Evolutionary conservation across 108 stramenopile species (phyloP).

Genomic region (Conticribra weissflogii): DNA sequence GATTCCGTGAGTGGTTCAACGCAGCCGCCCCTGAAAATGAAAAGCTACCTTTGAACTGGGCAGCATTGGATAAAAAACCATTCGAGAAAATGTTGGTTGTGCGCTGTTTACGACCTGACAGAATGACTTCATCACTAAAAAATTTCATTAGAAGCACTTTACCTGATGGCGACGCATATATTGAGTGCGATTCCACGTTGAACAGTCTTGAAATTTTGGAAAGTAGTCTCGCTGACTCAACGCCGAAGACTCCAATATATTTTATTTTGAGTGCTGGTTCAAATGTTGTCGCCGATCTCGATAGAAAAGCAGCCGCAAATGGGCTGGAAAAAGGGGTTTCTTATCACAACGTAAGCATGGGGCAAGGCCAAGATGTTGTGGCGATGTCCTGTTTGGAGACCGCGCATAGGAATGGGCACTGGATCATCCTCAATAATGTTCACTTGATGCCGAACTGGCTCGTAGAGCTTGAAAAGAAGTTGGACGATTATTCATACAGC

Average conservation of each 20-base stretch:
- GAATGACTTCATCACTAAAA: conserved; percentile 77
- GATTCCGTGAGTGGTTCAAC: conserved; percentile 94
- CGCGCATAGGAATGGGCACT: conserved; percentile 90
- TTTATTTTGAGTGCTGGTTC: conserved; percentile 93
- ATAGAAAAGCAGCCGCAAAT: conserved; percentile 79
- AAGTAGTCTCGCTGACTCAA: conserved; percentile 72
- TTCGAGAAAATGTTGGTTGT: conserved; percentile 94
- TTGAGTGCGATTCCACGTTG: conserved; percentile 87
- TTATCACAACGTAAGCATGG: conserved; percentile 95
- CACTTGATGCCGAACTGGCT: conserved; percentile 94
- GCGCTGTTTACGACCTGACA: conserved; percentile 86
- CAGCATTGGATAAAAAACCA: conserved; percentile 78
- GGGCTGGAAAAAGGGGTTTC: conserved; percentile 81
- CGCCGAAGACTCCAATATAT: conserved; percentile 88
- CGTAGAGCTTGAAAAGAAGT: conserved; percentile 86
- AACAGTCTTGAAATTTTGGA: conserved; percentile 83
- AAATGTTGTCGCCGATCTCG: conserved; percentile 90
- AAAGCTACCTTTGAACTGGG: conserved; percentile 93
- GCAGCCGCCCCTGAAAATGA: conserved; percentile 84
- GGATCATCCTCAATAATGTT: conserved; percentile 94
- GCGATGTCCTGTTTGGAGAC: conserved; percentile 89
- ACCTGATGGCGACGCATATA: conserved; percentile 78
- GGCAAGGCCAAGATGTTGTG: conserved; percentile 91
- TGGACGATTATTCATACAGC: conserved; percentile 84
- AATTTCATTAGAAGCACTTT: conserved; percentile 77